Evolutionary conservation across 192 early-diverging fungal species (phyloP).

Genomic region (Coemansia sp.): DNA sequence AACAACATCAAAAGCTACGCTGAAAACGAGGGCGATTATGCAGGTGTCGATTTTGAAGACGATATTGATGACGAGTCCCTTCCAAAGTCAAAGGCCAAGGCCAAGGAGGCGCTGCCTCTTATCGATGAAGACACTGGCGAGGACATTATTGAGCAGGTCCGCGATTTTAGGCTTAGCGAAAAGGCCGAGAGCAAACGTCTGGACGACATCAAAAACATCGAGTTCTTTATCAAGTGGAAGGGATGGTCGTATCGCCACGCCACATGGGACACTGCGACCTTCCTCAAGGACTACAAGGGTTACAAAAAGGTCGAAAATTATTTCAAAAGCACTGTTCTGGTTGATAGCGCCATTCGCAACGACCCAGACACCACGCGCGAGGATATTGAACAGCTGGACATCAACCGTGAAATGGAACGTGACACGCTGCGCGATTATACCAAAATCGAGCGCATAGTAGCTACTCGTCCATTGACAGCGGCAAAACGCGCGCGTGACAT

Average conservation of each 20-base stretch:
- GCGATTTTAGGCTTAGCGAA: slow-evolving; percentile 45
- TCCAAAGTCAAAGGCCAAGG: slow-evolving; percentile 18
- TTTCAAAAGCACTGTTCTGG: slow-evolving; percentile 62
- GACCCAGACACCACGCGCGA: slow-evolving; percentile 76
- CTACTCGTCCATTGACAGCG: slow-evolving; percentile 54
- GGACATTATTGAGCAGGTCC: slow-evolving; percentile 51
- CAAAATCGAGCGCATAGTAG: slow-evolving; percentile 88
- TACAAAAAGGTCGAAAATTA: slow-evolving; percentile 90
- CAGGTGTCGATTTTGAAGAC: slow-evolving; percentile 44
- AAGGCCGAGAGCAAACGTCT: slow-evolving; percentile 18
- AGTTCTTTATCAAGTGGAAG: slow-evolving; percentile 96
- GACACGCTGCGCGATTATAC: slow-evolving; percentile 80
- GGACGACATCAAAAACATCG: slow-evolving; percentile 58
- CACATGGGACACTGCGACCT: slow-evolving; percentile 79
- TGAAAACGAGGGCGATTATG: slow-evolving; percentile 47
- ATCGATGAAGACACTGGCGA: slow-evolving; percentile 49
- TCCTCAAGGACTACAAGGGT: slow-evolving; percentile 74
- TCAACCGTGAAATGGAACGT: slow-evolving; percentile 78
- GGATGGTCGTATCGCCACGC: slow-evolving; percentile 86
- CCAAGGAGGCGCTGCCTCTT: slow-evolving; percentile 32
- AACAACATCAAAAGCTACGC: slow-evolving; percentile 49
- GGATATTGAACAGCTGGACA: slow-evolving; percentile 86
- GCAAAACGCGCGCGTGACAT: slow-evolving; percentile 27
- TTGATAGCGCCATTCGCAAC: slow-evolving; percentile 58
- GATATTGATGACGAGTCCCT: slow-evolving; percentile 25